phyloP scores from a whole-genome alignment of 2,329 filamentous ascomycete species.

The Penicillium griseofulvum region DNA sequence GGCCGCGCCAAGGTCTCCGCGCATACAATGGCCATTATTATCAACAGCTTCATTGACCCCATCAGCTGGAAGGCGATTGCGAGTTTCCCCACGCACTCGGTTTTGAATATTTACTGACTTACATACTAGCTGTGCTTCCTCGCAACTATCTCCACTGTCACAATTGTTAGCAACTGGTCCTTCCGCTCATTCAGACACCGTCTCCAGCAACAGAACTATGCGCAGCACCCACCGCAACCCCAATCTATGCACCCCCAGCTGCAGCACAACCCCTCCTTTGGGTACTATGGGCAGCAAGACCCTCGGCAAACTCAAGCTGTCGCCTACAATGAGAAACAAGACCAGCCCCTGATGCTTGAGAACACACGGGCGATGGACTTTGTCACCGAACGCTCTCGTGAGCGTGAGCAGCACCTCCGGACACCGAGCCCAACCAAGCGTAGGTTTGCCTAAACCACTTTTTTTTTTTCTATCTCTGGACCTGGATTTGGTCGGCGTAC shows the following conservation, averaged over 20 bases:
- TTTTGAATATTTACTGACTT: constrained; percentile 15
- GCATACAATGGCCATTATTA: constrained; percentile 84
- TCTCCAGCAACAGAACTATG: constrained; percentile 31
- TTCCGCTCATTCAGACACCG: constrained; percentile 53
- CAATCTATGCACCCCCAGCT: constrained; percentile 25
- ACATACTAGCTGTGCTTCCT: constrained; percentile 38
- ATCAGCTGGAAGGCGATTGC: constrained; percentile 82
- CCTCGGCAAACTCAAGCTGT: constrained; percentile 13
- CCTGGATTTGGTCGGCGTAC: constrained; percentile 1
- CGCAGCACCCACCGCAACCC: constrained; percentile 24
- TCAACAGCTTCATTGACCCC: constrained; percentile 89
- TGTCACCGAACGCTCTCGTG: constrained; percentile 32
- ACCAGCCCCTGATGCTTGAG: constrained; percentile 32
- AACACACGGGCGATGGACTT: constrained; percentile 31
- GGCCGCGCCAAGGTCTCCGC: constrained; percentile 78
- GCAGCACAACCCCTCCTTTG: constrained; percentile 27
- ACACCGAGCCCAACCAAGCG: constrained; percentile 40
- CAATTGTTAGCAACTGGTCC: constrained; percentile 59
- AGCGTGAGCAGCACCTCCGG: constrained; percentile 32
- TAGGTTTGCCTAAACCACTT: constrained; percentile 18
- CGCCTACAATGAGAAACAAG: constrained; percentile 25
- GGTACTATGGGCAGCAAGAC: constrained; percentile 24
- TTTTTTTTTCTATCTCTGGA: constrained; percentile 12
- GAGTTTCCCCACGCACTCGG: constrained; percentile 26
- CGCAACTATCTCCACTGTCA: constrained; percentile 46